Evolutionary conservation across 306 rosid genomes (phyloP), one percentile per base, ranked within the genome.

Genomic region (Rosa multiflora): DNA sequence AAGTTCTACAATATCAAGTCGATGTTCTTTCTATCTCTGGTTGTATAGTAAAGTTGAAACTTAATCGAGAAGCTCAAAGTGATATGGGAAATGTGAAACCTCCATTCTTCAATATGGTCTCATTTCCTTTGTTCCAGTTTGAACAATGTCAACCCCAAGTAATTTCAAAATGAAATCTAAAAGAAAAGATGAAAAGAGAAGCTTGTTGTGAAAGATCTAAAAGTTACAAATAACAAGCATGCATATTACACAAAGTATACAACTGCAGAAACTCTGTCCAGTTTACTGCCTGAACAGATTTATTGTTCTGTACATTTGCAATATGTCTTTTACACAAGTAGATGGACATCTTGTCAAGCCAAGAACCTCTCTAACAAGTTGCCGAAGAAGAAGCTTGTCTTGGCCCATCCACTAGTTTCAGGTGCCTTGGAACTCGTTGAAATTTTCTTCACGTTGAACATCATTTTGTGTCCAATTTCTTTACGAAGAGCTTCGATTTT

Each of bases 381-480:
- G 2, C 97, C 93, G 73, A 92, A 91, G 90, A 89, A 94, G 93
- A 94, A 92, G 79, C 91, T 88, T 5, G 89, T 88, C 82, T 91
- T 94, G 39, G 89, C 87, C 97, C 95, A 88, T 81, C 91, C 96
- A 70, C 81, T 68, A 14, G 82, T 85, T 76, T 86, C 96, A n/a
- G 93, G 84, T 58, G 81, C 88, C 81, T 80, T 87, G 75, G 90
- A 80, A 81, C 73, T 83, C 52, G 76, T 76, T 35, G 98, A 88
- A 42, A 84, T 86, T 84, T 86, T 92, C 90, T 92, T 91, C 77
- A 92, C 97, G 47, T 85, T 86, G 10, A 92, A 88, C 91, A 87
- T 88, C 86, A 85, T 85, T 11, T 86, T 92, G 74, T 89, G 83
- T 4, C 96, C 94, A 12, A 94, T 85, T 77, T 92, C 96, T 79